A percentile compares a stretch with the other conserved stretches of the same genome.
phyloP scores from a whole-genome alignment of 1,284 basidiomycete genomes.

The Ceratobasidium papillatum region DNA sequence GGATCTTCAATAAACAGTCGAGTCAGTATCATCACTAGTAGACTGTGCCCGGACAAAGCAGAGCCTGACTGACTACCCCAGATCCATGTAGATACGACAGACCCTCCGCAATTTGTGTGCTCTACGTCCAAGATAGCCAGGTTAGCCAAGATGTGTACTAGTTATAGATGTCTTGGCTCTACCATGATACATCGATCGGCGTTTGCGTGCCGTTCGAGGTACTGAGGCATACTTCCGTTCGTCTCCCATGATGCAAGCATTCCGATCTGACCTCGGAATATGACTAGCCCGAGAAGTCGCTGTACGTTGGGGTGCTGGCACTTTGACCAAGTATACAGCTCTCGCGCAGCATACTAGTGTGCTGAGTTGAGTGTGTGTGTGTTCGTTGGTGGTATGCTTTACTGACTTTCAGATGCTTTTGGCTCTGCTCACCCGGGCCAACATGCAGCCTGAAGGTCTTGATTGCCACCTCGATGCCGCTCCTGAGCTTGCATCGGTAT shows the following conservation, averaged over 20 bases:
- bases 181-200: neutral
- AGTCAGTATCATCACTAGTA: neutral
- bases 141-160: neutral
- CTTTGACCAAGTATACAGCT: conserved; percentile 15
- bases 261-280: conserved; percentile 5
- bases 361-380: neutral
- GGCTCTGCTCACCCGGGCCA: neutral
- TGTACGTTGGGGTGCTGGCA: conserved; percentile 1
- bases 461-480: conserved; percentile 12
- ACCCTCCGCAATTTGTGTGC: neutral
- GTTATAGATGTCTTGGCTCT: neutral
- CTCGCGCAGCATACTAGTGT: conserved; percentile 3
- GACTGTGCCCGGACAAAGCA: too few relatives aligned
- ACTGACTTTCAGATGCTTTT: neutral
- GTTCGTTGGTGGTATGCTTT: too few relatives aligned
- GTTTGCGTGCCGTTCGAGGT: neutral
- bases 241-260: neutral
- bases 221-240: neutral
- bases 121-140: neutral
- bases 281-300: neutral
- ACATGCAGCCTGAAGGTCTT: neutral
- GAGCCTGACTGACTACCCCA: neutral
- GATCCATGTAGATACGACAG: neutral
- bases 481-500: neutral
- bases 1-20: neutral